A percentile compares a stretch with the other conserved stretches of the same genome.
phyloP scores from a whole-genome alignment of 2,329 filamentous ascomycete genomes.

The Neonectria punicea region DNA sequence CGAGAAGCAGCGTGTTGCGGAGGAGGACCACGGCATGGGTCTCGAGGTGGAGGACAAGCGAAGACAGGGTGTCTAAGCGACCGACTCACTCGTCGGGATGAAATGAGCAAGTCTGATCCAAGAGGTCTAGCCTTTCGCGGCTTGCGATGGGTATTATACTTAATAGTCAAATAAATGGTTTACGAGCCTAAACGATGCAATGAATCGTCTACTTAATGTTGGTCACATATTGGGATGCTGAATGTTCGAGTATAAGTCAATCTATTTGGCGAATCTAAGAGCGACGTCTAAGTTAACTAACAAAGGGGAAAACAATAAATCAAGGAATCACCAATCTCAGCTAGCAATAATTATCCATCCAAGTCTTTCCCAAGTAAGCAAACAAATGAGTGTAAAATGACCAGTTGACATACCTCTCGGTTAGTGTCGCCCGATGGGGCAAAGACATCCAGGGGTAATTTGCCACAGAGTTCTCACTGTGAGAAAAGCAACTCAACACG shows the following conservation, averaged over 20 bases:
- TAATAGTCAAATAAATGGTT: background rate
- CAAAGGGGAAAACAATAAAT: too few relatives aligned
- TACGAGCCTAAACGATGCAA: background rate
- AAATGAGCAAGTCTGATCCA: background rate
- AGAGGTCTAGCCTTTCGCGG: background rate
- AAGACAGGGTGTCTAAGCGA: conserved; percentile 32
- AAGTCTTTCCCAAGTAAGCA: background rate
- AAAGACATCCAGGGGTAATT: background rate
- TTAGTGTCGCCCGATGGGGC: background rate
- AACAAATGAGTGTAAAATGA: background rate
- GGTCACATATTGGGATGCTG: too few relatives aligned
- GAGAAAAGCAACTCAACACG: background rate
- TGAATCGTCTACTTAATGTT: background rate
- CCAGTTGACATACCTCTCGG: background rate
- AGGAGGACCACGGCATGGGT: conserved; percentile 44
- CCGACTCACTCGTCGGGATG: background rate
- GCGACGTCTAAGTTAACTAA: too few relatives aligned
- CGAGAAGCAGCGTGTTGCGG: conserved; percentile 56
- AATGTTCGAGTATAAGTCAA: background rate
- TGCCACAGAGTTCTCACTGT: background rate
- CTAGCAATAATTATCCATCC: background rate
- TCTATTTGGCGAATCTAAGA: background rate
- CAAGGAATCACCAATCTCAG: background rate
- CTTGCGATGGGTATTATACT: background rate
- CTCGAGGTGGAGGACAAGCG: conserved; percentile 51